Percentiles rank a stretch among this genome's conserved stretches.
Evolutionary conservation across 257 asterid species (phyloP).

Genomic region (Plantago major): DNA sequence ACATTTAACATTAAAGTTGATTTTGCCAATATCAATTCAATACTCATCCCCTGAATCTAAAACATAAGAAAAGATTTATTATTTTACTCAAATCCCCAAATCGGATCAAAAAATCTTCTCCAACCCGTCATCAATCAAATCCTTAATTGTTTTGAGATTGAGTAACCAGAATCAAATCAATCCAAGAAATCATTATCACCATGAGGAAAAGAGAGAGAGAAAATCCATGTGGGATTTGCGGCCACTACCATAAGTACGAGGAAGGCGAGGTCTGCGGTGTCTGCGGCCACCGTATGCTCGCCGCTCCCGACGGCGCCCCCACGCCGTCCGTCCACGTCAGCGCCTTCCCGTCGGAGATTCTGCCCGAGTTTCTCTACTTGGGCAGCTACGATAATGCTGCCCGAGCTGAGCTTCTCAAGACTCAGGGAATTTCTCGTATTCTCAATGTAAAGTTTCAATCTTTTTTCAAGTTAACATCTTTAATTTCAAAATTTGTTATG

Average conservation of each 20-base stretch:
- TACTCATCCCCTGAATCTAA: too few species aligned
- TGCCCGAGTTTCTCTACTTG: constrained; percentile 84
- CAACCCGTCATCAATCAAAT: too few species aligned
- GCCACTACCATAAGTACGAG: constrained; percentile 67
- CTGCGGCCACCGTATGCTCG: constrained; percentile 57
- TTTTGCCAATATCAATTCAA: too few species aligned
- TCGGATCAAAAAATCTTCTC: too few species aligned
- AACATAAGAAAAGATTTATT: too few species aligned
- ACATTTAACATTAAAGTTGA: too few species aligned
- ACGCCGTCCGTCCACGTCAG: constrained; percentile 49
- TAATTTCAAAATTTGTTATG: background rate
- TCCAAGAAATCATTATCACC: background rate
- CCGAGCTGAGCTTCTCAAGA: constrained; percentile 86
- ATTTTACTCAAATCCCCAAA: too few species aligned
- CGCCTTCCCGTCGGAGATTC: constrained; percentile 95
- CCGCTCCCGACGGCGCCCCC: constrained; percentile 31
- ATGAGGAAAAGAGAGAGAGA: constrained; percentile 67
- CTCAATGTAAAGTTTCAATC: constrained; percentile 51
- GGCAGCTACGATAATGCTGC: constrained; percentile 96
- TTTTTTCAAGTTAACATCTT: background rate
- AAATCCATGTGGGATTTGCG: constrained; percentile 58
- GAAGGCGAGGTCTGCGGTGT: constrained; percentile 58
- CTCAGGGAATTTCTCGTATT: constrained; percentile 86
- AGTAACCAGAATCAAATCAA: background rate
- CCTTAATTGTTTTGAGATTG: too few species aligned